Conservation (phyloP, 2,329 filamentous ascomycete genomes). For the Fusarium sp. region DNA sequence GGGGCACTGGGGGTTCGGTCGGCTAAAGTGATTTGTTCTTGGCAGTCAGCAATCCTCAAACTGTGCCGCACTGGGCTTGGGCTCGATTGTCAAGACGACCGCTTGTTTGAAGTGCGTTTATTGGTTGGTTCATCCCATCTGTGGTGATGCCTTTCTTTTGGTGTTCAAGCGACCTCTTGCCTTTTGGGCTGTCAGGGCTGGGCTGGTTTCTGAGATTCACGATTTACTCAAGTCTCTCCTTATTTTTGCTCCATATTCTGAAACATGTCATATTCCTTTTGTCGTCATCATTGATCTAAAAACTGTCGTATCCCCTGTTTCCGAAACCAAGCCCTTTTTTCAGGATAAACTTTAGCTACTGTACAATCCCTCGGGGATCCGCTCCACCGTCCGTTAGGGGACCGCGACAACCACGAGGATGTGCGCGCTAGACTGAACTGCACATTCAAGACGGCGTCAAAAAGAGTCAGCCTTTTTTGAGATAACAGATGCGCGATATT, state of each 20-base stretch:
- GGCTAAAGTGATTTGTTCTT: constrained; percentile 2
- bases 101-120: not conserved
- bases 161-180: no score
- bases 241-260: constrained; percentile 23
- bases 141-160: no score
- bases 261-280: constrained; percentile 27
- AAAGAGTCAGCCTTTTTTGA: no score
- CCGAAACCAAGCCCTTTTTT: constrained; percentile 12
- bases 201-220: constrained; percentile 15
- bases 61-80: constrained; percentile 27
- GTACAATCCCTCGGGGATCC: constrained; percentile 11
- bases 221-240: not conserved
- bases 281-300: constrained; percentile 39
- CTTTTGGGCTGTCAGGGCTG: no score
- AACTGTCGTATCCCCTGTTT: constrained; percentile 28
- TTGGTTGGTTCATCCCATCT: constrained; percentile 19
- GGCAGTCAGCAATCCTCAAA: constrained; percentile 2
- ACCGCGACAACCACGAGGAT: not conserved
- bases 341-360: constrained; percentile 21
- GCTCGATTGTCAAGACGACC: constrained; percentile 2
- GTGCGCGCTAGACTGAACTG: no score
- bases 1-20: not conserved
- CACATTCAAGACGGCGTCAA: no score
- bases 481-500: no score
- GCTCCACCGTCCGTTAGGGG: constrained; percentile 24